Conservation (phyloP, 495 filamentous ascomycete species). For the Hamigera avellanea region DNA sequence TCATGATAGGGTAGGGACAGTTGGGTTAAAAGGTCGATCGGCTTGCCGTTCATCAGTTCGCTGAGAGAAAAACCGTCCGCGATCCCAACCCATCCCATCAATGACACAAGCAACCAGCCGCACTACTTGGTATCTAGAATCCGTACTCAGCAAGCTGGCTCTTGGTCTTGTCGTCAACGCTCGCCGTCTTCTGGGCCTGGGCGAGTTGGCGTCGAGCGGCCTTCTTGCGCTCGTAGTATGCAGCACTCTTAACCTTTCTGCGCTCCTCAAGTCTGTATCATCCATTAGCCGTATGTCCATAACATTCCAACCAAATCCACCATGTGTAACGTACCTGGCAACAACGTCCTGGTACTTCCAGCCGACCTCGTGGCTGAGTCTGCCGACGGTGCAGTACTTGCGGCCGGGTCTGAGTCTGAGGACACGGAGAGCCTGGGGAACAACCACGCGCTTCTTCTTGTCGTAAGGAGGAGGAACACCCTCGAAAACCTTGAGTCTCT, state of each 20-base stretch:
- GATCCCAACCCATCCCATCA: slow-evolving; percentile 33
- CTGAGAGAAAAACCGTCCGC: slow-evolving; percentile 36
- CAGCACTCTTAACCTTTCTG: slow-evolving; percentile 95
- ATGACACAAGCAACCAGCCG: slow-evolving; percentile 37
- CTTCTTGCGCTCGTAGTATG: slow-evolving; percentile 99
- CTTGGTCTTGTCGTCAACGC: slow-evolving; percentile 65
- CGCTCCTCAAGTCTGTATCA: slow-evolving; percentile 84
- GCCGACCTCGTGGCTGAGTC: slow-evolving; percentile 95
- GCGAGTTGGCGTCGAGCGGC: slow-evolving; percentile 72
- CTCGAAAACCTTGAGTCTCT: slow-evolving; percentile 99
- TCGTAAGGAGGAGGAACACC: slow-evolving; percentile 98
- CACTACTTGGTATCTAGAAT: slow-evolving; percentile 50
- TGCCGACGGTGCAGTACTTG: slow-evolving; percentile 98
- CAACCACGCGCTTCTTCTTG: slow-evolving; percentile 98
- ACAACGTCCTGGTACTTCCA: slow-evolving; percentile 99
- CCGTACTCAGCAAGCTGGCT: slow-evolving; percentile 59
- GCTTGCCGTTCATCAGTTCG: slow-evolving; percentile 32
- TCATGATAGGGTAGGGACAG: slow-evolving; percentile 15
- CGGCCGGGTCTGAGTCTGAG: slow-evolving; percentile 92
- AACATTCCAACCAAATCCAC: not conserved
- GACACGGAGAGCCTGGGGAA: slow-evolving; percentile 92
- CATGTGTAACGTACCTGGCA: slow-evolving; percentile 58
- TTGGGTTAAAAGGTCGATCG: slow-evolving; percentile 27
- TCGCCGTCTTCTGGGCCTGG: slow-evolving; percentile 85
- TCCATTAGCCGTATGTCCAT: slow-evolving; percentile 34